These are phyloP conservation scores for Microstroma glucosiphilum DNA, from an alignment of 1,284 basidiomycete genomes.

Conservation along the genomic window DNA sequence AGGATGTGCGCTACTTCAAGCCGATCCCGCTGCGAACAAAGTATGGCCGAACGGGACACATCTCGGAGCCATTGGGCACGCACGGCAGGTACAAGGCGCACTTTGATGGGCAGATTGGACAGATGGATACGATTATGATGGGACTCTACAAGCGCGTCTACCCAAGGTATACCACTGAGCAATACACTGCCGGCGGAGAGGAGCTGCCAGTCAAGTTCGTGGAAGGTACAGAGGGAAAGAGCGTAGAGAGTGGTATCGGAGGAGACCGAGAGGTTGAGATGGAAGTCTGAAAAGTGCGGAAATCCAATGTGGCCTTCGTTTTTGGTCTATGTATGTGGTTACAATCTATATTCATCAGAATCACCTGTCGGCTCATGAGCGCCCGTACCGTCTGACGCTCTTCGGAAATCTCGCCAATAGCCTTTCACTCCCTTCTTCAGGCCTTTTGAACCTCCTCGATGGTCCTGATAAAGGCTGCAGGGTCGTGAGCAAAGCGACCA, in stretches of 20 bases:
- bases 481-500: constrained; percentile 42
- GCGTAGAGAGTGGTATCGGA: too few species aligned
- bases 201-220: constrained; percentile 15
- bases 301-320: too few species aligned
- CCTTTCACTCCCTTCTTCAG: too few species aligned
- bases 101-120: constrained; percentile 88
- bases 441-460: constrained; percentile 26
- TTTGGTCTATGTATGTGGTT: too few species aligned
- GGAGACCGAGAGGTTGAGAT: too few species aligned
- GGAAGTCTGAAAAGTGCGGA: too few species aligned
- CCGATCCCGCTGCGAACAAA: constrained; percentile 91
- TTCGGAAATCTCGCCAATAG: too few species aligned
- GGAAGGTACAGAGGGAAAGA: constrained; percentile 6
- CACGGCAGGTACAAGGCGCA: constrained; percentile 97
- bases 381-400: too few species aligned
- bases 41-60: constrained; percentile 83
- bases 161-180: constrained; percentile 62
- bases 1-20: constrained; percentile 88
- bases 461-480: constrained; percentile 33
- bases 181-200: constrained; percentile 12
- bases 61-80: constrained; percentile 83
- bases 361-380: too few species aligned
- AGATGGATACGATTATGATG: constrained; percentile 94
- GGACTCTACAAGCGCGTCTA: constrained; percentile 82
- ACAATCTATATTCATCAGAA: too few species aligned